Base-by-base conservation (phyloP, 352 stramenopile genomes). In the Globisporangium barbulae region DNA sequence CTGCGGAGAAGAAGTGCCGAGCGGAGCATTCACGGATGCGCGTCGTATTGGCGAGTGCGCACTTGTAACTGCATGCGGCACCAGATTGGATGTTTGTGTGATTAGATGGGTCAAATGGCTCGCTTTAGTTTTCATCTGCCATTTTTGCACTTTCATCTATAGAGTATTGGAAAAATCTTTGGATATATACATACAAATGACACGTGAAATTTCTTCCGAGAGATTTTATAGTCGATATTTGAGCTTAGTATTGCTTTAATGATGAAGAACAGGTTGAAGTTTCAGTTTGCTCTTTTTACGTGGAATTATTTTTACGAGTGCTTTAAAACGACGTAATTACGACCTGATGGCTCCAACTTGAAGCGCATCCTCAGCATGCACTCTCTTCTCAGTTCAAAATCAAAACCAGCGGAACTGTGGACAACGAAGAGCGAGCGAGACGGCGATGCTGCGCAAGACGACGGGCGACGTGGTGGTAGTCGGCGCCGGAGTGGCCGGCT, bases 381-480 rank as follows among this genome's bases (percentile, higher is more conserved):
- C 35, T 41, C 35, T 41, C 8, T 59, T 48, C 31, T 1, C 6
- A 22, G 52, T 21, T 6, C 12, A 30, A n/a, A 59, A 33, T n/a
- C 30, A n/a, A 57, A 58, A 45, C 52, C 30, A 44, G 52, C 52
- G 17, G 52, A 58, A 58, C 30, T 17, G 22, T 30, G 4, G 35
- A 55, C 33, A 7, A n/a, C 8, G 25, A 56, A 58, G 53, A 59
- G 53, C 31, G 22, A 53, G 47, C 22, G 47, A 33, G 13, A 55
- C 39, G 28, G 49, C 30, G 35, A 78, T 83, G 67, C 67, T 90
- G 62, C 71, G 75, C 41, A 87, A 87, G 64, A 61, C 58, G 1
- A 72, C 73, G 35, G 81, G 76, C 53, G 83, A 93, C 63, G 81
- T 90, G 33, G 83, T 93, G 35, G 70, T 93, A 19, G 75, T 93